Evolutionary conservation across 495 filamentous ascomycete genomes (phyloP), one percentile per base, ranked within the genome.

Genomic region (Gamarada debralockiae): DNA sequence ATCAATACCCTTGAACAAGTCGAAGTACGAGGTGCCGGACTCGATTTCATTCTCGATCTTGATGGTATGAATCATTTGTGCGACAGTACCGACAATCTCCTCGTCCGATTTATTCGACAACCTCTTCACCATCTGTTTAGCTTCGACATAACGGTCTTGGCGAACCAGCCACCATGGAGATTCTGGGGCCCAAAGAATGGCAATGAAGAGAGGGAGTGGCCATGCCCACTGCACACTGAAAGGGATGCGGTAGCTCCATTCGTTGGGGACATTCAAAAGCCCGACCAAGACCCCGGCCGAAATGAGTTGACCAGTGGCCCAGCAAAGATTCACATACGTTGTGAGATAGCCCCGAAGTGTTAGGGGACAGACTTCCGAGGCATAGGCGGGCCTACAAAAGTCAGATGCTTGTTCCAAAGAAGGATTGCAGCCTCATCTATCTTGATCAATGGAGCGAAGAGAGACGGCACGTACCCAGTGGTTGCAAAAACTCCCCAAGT

Each of bases 401-500:
- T n/a, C 31, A 50, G n/a, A n/a, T n/a, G n/a, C n/a, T n/a, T n/a
- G n/a, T n/a, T n/a, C n/a, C n/a, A n/a, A n/a, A n/a, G n/a, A n/a
- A n/a, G n/a, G n/a, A n/a, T n/a, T n/a, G n/a, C n/a, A n/a, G n/a
- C n/a, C n/a, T n/a, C n/a, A n/a, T n/a, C n/a, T n/a, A n/a, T n/a
- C n/a, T 24, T 36, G 1, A 15, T 36, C 5, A 36, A 15, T 5
- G 5, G 12, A 5, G n/a, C n/a, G n/a, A n/a, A n/a, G n/a, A n/a
- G n/a, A n/a, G n/a, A n/a, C n/a, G n/a, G n/a, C n/a, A n/a, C n/a
- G n/a, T n/a, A n/a, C n/a, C 70, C 73, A 50, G 78, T 66, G 13
- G 76, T 78, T 36, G 75, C 71, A 66, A 79, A 82, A 34, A 79
- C 68, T 48, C 87, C 87, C 85, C 86, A 90, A 1, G 86, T 82